These are phyloP conservation scores for Avena eriantha DNA, from an alignment of 176 grass and related monocot genomes.

Conservation along the genomic window DNA sequence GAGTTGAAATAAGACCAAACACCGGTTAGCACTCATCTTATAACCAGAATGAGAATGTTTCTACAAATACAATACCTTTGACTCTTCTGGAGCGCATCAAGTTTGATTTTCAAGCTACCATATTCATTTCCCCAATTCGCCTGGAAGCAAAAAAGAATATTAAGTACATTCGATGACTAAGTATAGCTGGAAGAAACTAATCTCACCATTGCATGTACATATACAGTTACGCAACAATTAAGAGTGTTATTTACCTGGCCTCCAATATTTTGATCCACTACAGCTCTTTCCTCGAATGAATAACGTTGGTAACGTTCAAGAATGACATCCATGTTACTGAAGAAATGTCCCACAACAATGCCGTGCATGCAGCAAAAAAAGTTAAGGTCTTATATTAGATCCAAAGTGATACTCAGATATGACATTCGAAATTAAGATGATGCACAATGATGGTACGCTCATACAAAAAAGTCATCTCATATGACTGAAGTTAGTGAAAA, in stretches of 20 bases:
- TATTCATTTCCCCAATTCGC: conserved; percentile 69
- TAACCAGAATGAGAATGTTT: conserved; percentile 19
- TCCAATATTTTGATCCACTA: conserved; percentile 52
- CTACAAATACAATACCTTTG: conserved; percentile 58
- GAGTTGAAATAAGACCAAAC: conserved; percentile 25
- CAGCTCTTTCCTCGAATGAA: conserved; percentile 75
- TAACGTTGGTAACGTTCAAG: conserved; percentile 78
- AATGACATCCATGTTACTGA: conserved; percentile 76
- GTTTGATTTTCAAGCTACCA: conserved; percentile 61
- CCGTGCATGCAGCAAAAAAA: background rate
- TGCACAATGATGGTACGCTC: background rate
- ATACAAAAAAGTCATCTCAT: background rate
- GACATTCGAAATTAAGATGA: background rate
- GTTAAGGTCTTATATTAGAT: background rate
- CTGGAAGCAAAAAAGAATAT: conserved; percentile 38
- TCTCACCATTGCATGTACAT: background rate
- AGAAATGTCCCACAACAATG: conserved; percentile 23
- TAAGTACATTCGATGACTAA: conserved; percentile 25
- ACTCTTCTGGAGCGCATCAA: conserved; percentile 73
- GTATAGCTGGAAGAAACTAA: conserved; percentile 1
- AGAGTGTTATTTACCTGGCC: conserved; percentile 55
- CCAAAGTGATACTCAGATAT: background rate
- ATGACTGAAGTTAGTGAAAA: background rate
- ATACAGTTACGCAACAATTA: conserved; percentile 10
- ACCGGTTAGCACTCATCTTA: background rate